phyloP scores from a whole-genome alignment of 1,139 yeast species.

The Geotrichum fermentans region DNA sequence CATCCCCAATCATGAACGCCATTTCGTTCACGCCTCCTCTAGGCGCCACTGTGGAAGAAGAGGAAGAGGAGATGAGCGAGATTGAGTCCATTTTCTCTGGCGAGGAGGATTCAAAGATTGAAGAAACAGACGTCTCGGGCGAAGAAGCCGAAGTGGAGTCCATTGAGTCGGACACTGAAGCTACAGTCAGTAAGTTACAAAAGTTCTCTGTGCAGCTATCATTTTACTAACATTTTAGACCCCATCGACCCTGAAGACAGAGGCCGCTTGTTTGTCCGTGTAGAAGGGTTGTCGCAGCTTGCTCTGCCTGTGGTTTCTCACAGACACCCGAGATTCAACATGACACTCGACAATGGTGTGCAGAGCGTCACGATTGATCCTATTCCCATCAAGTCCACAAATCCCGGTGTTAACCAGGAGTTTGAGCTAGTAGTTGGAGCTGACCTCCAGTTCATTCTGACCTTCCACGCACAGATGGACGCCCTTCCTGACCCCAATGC shows the following conservation, averaged over 20 bases:
- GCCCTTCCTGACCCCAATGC: slow-evolving; percentile 6
- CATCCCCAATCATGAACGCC: slow-evolving; percentile 28
- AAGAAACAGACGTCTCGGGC: not conserved
- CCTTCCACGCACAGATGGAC: slow-evolving; percentile 48
- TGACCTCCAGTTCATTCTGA: slow-evolving; percentile 58
- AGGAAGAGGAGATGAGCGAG: slow-evolving; percentile 17
- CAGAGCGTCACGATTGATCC: slow-evolving; percentile 77
- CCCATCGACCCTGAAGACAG: slow-evolving; percentile 45
- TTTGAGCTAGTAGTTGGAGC: slow-evolving; percentile 72
- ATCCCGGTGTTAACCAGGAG: slow-evolving; percentile 60
- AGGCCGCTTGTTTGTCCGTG: slow-evolving; percentile 71
- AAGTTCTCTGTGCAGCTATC: not conserved
- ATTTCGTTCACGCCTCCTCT: slow-evolving; percentile 24
- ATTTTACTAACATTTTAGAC: not conserved
- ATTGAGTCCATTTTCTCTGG: slow-evolving; percentile 17
- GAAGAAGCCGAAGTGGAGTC: not conserved
- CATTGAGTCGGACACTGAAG: not conserved
- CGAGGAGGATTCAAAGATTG: not conserved
- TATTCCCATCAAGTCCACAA: slow-evolving; percentile 43
- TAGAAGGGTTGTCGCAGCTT: slow-evolving; percentile 57
- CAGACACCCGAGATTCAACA: slow-evolving; percentile 51
- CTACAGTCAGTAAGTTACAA: not conserved
- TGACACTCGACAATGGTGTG: slow-evolving; percentile 82
- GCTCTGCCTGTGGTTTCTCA: slow-evolving; percentile 45
- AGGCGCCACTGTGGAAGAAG: slow-evolving; percentile 11